A percentile compares a stretch with the other conserved stretches of the same genome.
Conservation (phyloP, 192 early-diverging fungal genomes). For the Linnemannia exigua region DNA sequence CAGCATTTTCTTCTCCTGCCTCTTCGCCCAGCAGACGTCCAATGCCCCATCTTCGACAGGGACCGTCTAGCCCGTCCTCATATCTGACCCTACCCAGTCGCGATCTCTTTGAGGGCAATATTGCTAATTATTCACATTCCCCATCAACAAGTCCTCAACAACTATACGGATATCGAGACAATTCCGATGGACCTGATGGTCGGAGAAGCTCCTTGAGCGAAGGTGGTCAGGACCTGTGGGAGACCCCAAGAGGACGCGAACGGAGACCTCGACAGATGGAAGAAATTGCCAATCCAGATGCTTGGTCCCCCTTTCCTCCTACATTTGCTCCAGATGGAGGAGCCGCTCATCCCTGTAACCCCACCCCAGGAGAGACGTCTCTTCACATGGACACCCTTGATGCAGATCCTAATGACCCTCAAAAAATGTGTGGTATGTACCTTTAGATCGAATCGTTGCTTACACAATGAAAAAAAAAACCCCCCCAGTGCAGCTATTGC, state of each 20-base stretch:
- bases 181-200: no score
- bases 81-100: slow-evolving; percentile 1
- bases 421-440: not conserved
- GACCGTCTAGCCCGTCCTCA: not conserved
- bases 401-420: not conserved
- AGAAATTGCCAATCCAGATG: not conserved
- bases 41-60: not conserved
- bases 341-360: not conserved
- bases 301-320: not conserved
- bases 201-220: not conserved
- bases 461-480: not conserved
- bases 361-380: not conserved
- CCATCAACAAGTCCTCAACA: no score
- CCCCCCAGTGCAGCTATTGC: not conserved
- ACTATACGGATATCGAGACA: not conserved
- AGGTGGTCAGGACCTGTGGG: not conserved
- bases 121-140: not conserved
- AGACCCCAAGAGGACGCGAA: not conserved
- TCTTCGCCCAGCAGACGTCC: not conserved
- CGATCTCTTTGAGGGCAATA: slow-evolving; percentile 14
- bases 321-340: not conserved
- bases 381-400: not conserved
- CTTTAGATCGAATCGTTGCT: not conserved
- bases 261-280: not conserved
- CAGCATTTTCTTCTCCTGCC: not conserved